phyloP scores from a whole-genome alignment of 2,329 filamentous ascomycete species.

The Tolypocladium sp. region DNA sequence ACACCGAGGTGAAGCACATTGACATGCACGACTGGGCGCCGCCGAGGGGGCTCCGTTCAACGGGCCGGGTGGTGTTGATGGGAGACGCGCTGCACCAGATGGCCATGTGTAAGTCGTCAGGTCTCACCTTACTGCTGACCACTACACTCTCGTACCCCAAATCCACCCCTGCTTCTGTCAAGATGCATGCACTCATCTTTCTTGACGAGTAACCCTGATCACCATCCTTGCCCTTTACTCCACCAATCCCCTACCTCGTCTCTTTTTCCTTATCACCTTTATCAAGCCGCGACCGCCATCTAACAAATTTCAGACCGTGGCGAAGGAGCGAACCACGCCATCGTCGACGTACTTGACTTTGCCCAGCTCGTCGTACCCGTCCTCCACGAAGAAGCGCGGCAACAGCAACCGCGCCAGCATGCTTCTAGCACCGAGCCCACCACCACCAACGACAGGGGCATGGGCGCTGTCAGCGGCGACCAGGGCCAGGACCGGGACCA shows the following conservation, averaged over 20 bases:
- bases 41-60: slow-evolving; percentile 21
- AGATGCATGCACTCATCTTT: background rate
- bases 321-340: slow-evolving; percentile 48
- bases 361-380: slow-evolving; percentile 19
- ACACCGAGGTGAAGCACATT: slow-evolving; percentile 33
- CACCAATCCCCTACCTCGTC: background rate
- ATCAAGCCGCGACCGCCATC: background rate
- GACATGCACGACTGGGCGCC: slow-evolving; percentile 40
- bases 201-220: background rate
- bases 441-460: background rate
- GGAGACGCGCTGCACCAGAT: slow-evolving; percentile 50
- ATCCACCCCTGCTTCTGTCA: too few species aligned
- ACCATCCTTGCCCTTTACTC: background rate
- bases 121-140: background rate
- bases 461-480: background rate
- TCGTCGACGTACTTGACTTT: slow-evolving; percentile 40
- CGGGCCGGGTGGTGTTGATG: slow-evolving; percentile 34
- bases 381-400: slow-evolving; percentile 2
- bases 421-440: background rate
- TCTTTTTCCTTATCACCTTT: background rate
- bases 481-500: background rate
- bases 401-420: background rate
- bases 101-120: slow-evolving; percentile 46
- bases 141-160: background rate
- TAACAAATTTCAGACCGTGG: slow-evolving; percentile 35